Evolutionary conservation across 192 early-diverging fungal genomes (phyloP).

Genomic region (Backusella australiensis): DNA sequence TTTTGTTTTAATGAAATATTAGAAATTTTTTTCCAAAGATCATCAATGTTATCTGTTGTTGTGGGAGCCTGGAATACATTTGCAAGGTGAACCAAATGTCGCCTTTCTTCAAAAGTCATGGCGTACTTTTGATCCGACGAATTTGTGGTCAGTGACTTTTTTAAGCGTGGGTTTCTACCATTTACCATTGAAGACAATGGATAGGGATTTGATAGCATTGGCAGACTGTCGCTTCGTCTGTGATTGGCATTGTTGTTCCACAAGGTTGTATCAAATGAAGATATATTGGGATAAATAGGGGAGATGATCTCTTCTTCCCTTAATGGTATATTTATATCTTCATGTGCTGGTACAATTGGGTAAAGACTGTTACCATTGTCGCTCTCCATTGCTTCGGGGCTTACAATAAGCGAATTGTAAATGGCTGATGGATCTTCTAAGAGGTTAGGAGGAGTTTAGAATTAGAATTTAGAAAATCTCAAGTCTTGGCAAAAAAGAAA

Average conservation of each 20-base stretch:
- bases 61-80: slow-evolving; percentile 22
- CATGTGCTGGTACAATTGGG: neutral
- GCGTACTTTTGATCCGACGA: neutral
- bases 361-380: neutral
- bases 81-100: slow-evolving; percentile 13
- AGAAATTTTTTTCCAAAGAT: neutral
- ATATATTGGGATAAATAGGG: slow-evolving; percentile 2
- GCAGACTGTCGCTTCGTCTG: neutral
- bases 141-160: neutral
- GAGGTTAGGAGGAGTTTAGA: neutral
- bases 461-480: neutral
- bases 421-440: neutral
- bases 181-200: neutral
- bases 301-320: neutral
- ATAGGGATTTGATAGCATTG: neutral
- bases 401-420: slow-evolving; percentile 3
- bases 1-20: slow-evolving; percentile 2
- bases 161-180: neutral
- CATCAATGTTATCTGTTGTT: neutral
- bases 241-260: neutral
- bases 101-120: slow-evolving; percentile 2
- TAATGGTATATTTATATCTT: slow-evolving; percentile 1
- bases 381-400: neutral
- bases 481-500: slow-evolving; percentile 2
- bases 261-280: neutral